Evolutionary conservation across 495 filamentous ascomycete species (phyloP), one percentile per base, ranked within the genome.

Genomic region (Penicillium malachiteum): DNA sequence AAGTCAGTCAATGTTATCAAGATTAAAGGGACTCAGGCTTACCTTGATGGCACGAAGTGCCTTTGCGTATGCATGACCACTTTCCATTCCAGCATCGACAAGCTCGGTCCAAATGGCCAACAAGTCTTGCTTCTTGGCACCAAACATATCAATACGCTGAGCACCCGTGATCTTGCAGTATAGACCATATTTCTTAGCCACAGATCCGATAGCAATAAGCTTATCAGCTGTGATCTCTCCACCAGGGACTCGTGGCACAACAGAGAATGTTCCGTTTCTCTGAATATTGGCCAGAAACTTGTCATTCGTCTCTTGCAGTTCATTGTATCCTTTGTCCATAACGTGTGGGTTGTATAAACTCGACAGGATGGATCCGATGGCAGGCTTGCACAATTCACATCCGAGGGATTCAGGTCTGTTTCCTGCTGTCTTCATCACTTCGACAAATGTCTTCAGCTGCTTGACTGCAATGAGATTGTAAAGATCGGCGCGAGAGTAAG

Each of bases 121-220:
- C 34, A 97, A 77, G 75, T 97, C 92, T 59, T 95, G 89, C 71
- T 96, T 96, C 74, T 85, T 86, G 0, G 93, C 92, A 8, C 92
- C 92, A 59, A 96, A 96, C 89, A 96, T 87, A 67, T 97, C 93
- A 64, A 96, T 96, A 41, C 93, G 83, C 72, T 97, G 93, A 1
- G 89, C 93, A 49, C 93, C 93, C 0, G 93, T 97, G 63, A 97
- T 96, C 75, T 96, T 97, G 67, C 87, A 91, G 71, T 97, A 97
- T 5, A 97, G 76, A 47, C 82, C 79, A 56, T 92, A 96, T 65
- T 94, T 87, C 77, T 91, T 92, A 1, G 92, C 93, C 1, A 97
- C 90, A 34, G 85, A 84, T 3, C 91, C 93, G 43, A 97, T 92
- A 32, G 87, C 82, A 55, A 96, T 91, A 46, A 97, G 81, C 59